phyloP scores from a whole-genome alignment of 2,329 filamentous ascomycete species.

The Verticillium longisporum region DNA sequence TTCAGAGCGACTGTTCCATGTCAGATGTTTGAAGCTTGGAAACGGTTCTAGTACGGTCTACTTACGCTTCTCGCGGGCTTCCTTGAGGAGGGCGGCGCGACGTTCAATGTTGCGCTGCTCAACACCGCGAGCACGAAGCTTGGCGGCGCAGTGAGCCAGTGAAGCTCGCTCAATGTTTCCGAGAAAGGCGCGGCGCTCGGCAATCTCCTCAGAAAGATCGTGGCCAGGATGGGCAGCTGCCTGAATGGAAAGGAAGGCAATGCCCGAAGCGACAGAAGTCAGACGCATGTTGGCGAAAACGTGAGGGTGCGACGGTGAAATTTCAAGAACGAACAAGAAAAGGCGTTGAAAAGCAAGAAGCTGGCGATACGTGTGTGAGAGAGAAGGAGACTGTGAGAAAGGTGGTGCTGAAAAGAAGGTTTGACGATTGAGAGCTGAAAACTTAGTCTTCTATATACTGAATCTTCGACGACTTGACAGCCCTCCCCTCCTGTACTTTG shows the following conservation, averaged over 20 bases:
- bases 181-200: constrained; percentile 40
- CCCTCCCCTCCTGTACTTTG: neutral
- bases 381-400: neutral
- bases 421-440: neutral
- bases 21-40: neutral
- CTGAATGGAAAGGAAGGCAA: constrained; percentile 7
- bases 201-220: constrained; percentile 38
- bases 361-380: neutral
- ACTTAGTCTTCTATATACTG: neutral
- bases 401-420: neutral
- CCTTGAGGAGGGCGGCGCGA: constrained; percentile 30
- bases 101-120: constrained; percentile 35
- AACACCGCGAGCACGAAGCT: constrained; percentile 39
- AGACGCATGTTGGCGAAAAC: constrained; percentile 3
- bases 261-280: constrained; percentile 7
- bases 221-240: constrained; percentile 39
- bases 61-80: constrained; percentile 32
- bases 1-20: constrained; percentile 13
- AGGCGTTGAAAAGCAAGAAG: too few species aligned
- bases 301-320: neutral
- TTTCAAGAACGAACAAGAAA: neutral
- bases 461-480: neutral
- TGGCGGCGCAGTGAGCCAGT: constrained; percentile 38
- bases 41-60: too few species aligned
- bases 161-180: constrained; percentile 29